Evolutionary conservation across 306 rosid species (phyloP), one percentile per base, ranked within the genome.

Genomic region (Casuarina cunninghamiana): DNA sequence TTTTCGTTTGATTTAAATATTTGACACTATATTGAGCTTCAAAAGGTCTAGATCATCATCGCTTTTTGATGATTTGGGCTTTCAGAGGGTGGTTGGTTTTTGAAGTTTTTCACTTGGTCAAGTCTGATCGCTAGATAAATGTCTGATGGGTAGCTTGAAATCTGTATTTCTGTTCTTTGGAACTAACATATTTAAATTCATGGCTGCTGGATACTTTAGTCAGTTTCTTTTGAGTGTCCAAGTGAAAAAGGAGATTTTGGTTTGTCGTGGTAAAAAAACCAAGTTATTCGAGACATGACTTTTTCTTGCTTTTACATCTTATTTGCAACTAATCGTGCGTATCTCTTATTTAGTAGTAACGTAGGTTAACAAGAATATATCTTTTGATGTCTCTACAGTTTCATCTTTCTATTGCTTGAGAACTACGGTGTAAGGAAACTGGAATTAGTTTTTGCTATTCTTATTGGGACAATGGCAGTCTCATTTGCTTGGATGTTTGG

Each of bases 401-500:
- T 96, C 72, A 86, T 96, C 76, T 96, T 96, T 71, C 98, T 96
- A 38, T 86, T 96, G 53, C 91, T 93, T 71, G 99, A 95, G 91
- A 96, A 91, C 78, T 96, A 96, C 75, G 99, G 99, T 26, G 99
- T 93, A 83, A 86, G 98, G 90, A 96, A 93, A 83, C 80, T 96
- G 84, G 99, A 96, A 80, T 97, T 97, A 2, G 94, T 91, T 77
- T 96, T 96, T 35, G 98, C 98, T 32, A 88, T 96, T 76, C 96
- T 96, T 2, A 96, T 96, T 78, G 99, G 85, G 11, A 71, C 87
- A 16, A 96, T 96, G 99, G 99, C 94, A 5, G 15, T 96, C 46
- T 79, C 99, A 17, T 96, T 96, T 84, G 99, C 99, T 1, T 96
- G 99, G 99, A 93, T 96, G 98, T 96, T 93, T 83, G 98, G 97